Evolutionary conservation across 495 filamentous ascomycete species (phyloP).

Genomic region (Lasiosphaeria hispida): DNA sequence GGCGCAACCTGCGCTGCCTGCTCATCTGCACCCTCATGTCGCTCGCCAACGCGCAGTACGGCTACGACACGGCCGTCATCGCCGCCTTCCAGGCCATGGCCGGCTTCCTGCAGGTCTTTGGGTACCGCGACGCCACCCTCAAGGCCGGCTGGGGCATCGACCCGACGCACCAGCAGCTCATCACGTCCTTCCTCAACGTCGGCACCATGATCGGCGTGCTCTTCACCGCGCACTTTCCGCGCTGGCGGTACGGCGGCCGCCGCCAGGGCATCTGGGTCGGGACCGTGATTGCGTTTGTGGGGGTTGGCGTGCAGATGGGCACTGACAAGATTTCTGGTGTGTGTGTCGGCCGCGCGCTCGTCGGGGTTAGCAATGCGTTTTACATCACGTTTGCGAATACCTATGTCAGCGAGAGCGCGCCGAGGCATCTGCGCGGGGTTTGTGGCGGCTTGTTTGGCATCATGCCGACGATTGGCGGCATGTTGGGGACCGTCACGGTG

Average conservation of each 20-base stretch:
- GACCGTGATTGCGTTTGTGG: constrained; percentile 39
- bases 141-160: constrained; percentile 30
- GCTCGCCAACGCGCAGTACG: constrained; percentile 40
- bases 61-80: constrained; percentile 37
- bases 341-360: constrained; percentile 47
- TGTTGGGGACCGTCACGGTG: constrained; percentile 3
- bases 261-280: constrained; percentile 42
- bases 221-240: constrained; percentile 43
- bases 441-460: constrained; percentile 17
- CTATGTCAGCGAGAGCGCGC: constrained; percentile 47
- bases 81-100: constrained; percentile 44
- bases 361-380: constrained; percentile 50
- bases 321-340: constrained; percentile 45
- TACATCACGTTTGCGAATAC: constrained; percentile 54
- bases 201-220: constrained; percentile 51
- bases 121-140: constrained; percentile 33
- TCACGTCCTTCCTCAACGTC: constrained; percentile 52
- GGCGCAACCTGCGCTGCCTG: constrained; percentile 32
- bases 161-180: constrained; percentile 49
- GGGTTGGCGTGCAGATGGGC: constrained; percentile 49
- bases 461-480: constrained; percentile 7
- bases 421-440: constrained; percentile 45
- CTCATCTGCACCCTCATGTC: constrained; percentile 37
- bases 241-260: constrained; percentile 32
- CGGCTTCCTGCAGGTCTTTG: constrained; percentile 46